A percentile compares a stretch with the other conserved stretches of the same genome.
Conservation (phyloP, 2,329 filamentous ascomycete genomes). For the Pseudocercospora pini-densiflorae region DNA sequence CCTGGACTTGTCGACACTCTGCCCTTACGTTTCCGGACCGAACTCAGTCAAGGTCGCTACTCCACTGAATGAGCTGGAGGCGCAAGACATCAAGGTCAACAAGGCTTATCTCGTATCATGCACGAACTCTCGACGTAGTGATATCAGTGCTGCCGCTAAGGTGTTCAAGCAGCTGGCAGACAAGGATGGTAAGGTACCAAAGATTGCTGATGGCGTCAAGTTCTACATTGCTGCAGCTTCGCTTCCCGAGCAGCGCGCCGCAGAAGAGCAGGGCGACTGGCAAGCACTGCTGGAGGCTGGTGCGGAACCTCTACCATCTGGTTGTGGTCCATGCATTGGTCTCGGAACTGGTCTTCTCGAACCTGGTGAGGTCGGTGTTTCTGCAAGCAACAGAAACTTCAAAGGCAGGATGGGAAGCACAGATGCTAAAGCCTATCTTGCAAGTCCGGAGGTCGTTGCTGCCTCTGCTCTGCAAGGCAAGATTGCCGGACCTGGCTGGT, state of each 20-base stretch:
- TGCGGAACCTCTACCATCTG: slow-evolving; percentile 70
- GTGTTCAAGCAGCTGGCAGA: slow-evolving; percentile 81
- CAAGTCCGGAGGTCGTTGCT: slow-evolving; percentile 88
- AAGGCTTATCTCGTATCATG: slow-evolving; percentile 89
- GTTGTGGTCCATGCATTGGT: slow-evolving; percentile 86
- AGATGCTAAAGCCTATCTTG: slow-evolving; percentile 82
- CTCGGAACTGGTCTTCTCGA: slow-evolving; percentile 80
- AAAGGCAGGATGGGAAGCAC: slow-evolving; percentile 86
- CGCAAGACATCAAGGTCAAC: slow-evolving; percentile 75
- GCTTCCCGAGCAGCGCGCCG: slow-evolving; percentile 71
- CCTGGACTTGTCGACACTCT: slow-evolving; percentile 79
- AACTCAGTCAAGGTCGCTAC: slow-evolving; percentile 90
- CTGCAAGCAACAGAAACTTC: slow-evolving; percentile 85
- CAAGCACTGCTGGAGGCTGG: slow-evolving; percentile 79
- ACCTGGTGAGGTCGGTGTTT: slow-evolving; percentile 83
- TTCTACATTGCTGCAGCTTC: slow-evolving; percentile 93
- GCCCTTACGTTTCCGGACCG: slow-evolving; percentile 83
- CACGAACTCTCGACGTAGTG: slow-evolving; percentile 82
- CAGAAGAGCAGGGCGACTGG: slow-evolving; percentile 86
- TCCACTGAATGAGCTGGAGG: slow-evolving; percentile 73
- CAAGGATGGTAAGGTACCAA: slow-evolving; percentile 66
- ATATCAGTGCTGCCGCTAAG: slow-evolving; percentile 78
- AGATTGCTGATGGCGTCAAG: slow-evolving; percentile 75
- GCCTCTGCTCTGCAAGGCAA: slow-evolving; percentile 78
- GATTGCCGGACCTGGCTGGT: slow-evolving; percentile 78